Evolutionary conservation across 495 filamentous ascomycete species (phyloP), one percentile per base, ranked within the genome.

Genomic region (Penicillium daleae): DNA sequence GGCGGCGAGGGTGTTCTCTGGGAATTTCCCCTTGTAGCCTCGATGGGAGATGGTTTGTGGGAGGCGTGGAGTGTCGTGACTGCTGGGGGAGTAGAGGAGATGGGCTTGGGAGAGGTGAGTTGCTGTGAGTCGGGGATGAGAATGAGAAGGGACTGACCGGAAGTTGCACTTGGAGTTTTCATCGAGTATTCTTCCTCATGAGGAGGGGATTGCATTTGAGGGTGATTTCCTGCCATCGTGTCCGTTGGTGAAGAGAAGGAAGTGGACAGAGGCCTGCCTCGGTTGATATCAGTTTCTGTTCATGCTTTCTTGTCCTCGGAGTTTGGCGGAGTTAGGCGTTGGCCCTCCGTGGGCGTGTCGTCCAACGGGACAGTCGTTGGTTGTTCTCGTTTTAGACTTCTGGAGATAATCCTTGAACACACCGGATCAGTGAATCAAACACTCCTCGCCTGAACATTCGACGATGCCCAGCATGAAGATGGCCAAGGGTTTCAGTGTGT

Each of bases 21-120:
- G 92, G 65, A 84, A 90, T 39, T 82, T 80, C 0, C 83, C 86
- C 68, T 90, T 94, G 78, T 88, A 95, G 2, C 94, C 94, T 26
- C 94, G 85, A 78, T 98, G 94, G 9, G 90, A 90, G 64, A 97
- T 95, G 22, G 85, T 83, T 60, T 93, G 91, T 0, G 93, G 93
- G 3, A 71, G 37, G 8, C 48, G 57, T 0, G 58, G 46, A 8
- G 40, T 59, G 12, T 59, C 58, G 8, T 48, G 27, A 4, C 33
- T 49, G 8, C 40, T 40, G 7, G 63, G 46, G 15, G 66, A 61
- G 26, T 64, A 62, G 42, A 66, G 57, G 42, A 62, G 66, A 58
- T 66, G 65, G 6, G 60, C 70, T 72, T 21, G 26, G 21, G 13
- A 31, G 27, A 37, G 33, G 33, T 57, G 6, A 60, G 61, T 57